Evolutionary conservation across 164 flowering plant genomes (phyloP), one percentile per base, ranked within the genome.

Genomic region (Magnolia officinalis): DNA sequence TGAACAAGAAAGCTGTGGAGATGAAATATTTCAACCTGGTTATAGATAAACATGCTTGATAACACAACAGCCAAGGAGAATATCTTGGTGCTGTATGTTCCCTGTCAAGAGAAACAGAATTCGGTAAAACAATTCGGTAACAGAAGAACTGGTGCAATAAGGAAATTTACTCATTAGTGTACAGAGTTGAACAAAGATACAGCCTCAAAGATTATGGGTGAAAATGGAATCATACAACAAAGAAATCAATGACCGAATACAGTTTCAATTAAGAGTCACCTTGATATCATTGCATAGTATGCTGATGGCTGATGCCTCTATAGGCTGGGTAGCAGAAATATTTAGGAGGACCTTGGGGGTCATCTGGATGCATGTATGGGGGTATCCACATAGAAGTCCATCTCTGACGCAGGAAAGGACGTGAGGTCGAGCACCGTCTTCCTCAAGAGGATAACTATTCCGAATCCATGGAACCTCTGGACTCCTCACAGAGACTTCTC

Each of bases 11-110:
- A 66, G 21, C 16, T 9, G 16, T 19, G 64, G 70, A 73, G 14
- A 64, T 31, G 78, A 66, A 45, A 50, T 74, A 63, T 14, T 29
- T 82, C 71, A 61, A 96, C 99, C 99, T 96, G 99, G 82, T 96
- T 96, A 82, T 96, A 96, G 50, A 96, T 86, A 81, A 96, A 96
- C 97, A 96, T 90, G 89, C 99, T 96, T 49, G 99, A 96, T 77
- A 96, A 82, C 8, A 94, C 90, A 13, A 96, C 93, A 76, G 98
- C 99, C 79, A 96, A 82, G 2, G 99, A 94, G 82, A 96, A 96
- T 76, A 96, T 94, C 84, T 96, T 97, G 26, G 97, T 92, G 87
- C 98, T 96, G 85, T 96, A 96, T 50, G 98, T 96, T 75, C 97
- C 98, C 98, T 94, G 94, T 80, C 55, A 76, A 50, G 37, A 70